Conservation (phyloP, 495 filamentous ascomycete genomes). For the Tetracladium marchalianum region DNA sequence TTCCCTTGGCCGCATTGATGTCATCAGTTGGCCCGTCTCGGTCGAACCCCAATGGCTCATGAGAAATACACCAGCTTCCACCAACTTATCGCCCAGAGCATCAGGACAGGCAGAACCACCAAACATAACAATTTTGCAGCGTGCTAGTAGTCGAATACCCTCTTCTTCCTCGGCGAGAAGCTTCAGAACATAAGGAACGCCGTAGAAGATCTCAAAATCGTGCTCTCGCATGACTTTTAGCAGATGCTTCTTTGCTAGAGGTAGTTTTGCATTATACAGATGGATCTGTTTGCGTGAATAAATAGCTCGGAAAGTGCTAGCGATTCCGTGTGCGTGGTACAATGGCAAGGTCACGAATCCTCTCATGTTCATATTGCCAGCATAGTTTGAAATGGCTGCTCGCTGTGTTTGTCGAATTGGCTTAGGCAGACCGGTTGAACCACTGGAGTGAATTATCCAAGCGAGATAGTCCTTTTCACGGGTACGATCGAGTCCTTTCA, state of each 20-base stretch:
- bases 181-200: constrained; percentile 39
- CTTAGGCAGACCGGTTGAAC: constrained; percentile 12
- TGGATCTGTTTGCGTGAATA: constrained; percentile 30
- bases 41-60: constrained; percentile 41
- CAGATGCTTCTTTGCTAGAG: constrained; percentile 30
- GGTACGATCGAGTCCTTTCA: constrained; percentile 30
- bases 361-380: constrained; percentile 27
- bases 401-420: constrained; percentile 8
- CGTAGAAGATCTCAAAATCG: constrained; percentile 31
- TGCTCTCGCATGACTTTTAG: constrained; percentile 28
- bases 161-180: constrained; percentile 34
- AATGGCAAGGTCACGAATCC: constrained; percentile 35
- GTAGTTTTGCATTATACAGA: constrained; percentile 34
- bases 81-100: constrained; percentile 39
- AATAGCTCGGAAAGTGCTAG: constrained; percentile 36
- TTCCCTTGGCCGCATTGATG: constrained; percentile 32
- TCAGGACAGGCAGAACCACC: constrained; percentile 38
- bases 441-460: constrained; percentile 17
- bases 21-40: constrained; percentile 49
- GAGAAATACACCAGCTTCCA: constrained; percentile 43
- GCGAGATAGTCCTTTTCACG: constrained; percentile 26
- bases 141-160: constrained; percentile 34
- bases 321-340: constrained; percentile 35
- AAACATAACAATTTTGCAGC: constrained; percentile 35
- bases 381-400: constrained; percentile 28